These are phyloP conservation scores for Hypoxylon perforatum DNA, from an alignment of 495 filamentous ascomycete species.

Conservation along the genomic window DNA sequence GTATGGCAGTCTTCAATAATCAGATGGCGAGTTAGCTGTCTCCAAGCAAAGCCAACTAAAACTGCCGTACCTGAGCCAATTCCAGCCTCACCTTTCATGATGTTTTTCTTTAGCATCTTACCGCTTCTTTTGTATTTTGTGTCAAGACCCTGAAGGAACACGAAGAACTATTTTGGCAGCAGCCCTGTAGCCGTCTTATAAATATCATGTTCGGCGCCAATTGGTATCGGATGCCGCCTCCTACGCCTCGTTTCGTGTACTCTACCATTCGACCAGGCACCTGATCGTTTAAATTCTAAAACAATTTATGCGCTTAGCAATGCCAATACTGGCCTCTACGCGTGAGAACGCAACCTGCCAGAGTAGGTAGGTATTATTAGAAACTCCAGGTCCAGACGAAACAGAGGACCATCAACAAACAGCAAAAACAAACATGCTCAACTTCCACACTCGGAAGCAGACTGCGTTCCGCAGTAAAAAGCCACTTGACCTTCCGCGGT, in stretches of 20 bases:
- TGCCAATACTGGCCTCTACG: conserved; percentile 14
- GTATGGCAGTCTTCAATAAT: no score
- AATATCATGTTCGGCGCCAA: conserved; percentile 14
- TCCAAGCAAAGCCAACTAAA: no score
- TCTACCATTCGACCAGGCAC: conserved; percentile 3
- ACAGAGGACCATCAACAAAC: conserved; percentile 15
- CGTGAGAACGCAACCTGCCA: conserved; percentile 12
- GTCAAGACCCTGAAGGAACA: not conserved
- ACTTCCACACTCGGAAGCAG: conserved; percentile 14
- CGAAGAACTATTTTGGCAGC: not conserved
- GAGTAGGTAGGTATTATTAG: conserved; percentile 34
- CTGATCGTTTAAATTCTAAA: conserved; percentile 32
- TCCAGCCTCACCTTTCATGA: not conserved
- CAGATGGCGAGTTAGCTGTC: no score
- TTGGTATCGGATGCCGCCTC: conserved; percentile 10
- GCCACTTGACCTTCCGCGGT: not conserved
- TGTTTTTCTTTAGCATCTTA: not conserved
- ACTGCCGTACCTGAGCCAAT: no score
- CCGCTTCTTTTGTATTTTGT: not conserved
- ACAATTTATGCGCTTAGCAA: conserved; percentile 27
- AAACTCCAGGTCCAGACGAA: conserved; percentile 30
- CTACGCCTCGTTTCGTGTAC: conserved; percentile 12
- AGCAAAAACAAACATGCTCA: conserved; percentile 19
- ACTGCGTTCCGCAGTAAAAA: conserved; percentile 1
- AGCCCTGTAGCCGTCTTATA: conserved; percentile 23